Evolutionary conservation across 148 eudicot genomes (phyloP).

Genomic region (Dianthus caryophyllus): DNA sequence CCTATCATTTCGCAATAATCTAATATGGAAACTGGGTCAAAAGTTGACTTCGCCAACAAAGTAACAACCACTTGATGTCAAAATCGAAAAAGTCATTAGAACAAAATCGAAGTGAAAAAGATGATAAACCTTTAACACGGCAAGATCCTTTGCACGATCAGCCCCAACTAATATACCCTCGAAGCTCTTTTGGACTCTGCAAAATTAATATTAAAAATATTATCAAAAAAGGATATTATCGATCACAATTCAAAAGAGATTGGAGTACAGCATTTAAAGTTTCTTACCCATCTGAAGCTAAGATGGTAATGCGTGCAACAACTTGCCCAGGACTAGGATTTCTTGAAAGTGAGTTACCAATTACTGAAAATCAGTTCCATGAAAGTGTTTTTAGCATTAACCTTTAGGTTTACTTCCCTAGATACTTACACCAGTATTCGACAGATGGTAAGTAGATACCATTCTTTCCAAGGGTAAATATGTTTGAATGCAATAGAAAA

Average conservation of each 20-base stretch:
- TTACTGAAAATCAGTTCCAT: slow-evolving; percentile 46
- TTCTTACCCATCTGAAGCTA: slow-evolving; percentile 87
- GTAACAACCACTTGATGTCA: neutral
- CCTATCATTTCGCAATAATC: neutral
- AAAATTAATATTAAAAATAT: neutral
- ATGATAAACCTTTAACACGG: slow-evolving; percentile 76
- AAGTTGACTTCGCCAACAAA: neutral
- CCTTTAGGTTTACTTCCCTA: neutral
- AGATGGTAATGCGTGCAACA: slow-evolving; percentile 92
- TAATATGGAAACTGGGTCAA: neutral
- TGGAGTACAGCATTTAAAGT: slow-evolving; percentile 4
- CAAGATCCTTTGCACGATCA: slow-evolving; percentile 97
- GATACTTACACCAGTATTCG: too few relatives aligned
- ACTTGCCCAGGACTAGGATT: slow-evolving; percentile 81
- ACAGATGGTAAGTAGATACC: too few relatives aligned
- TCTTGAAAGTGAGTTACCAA: slow-evolving; percentile 86
- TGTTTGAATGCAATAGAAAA: slow-evolving; percentile 4
- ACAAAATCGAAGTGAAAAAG: neutral
- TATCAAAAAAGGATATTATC: slow-evolving; percentile 4
- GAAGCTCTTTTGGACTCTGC: slow-evolving; percentile 89
- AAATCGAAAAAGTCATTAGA: neutral
- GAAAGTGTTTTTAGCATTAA: neutral
- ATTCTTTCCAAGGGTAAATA: neutral
- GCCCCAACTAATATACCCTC: slow-evolving; percentile 93
- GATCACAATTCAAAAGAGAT: slow-evolving; percentile 7